These are phyloP conservation scores for Crithidia brevicula DNA, from an alignment of 208 protist species.

Conservation along the genomic window DNA sequence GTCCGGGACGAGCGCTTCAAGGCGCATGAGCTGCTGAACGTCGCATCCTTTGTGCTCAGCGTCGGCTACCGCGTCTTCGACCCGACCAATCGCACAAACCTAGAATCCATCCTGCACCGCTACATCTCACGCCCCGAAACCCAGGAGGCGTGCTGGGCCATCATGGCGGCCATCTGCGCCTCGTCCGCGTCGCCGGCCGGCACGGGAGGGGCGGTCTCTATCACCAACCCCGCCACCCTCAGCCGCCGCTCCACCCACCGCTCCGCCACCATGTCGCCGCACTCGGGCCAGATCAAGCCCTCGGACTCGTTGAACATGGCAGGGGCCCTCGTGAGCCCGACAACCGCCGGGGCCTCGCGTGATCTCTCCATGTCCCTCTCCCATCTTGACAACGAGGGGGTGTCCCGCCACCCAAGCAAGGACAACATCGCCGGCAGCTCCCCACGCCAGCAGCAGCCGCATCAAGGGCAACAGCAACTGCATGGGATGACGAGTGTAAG, in stretches of 20 bases:
- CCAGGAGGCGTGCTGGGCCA: slow-evolving; percentile 88
- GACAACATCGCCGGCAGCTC: slow-evolving; percentile 6
- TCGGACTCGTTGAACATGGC: slow-evolving; percentile 8
- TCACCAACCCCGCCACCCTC: slow-evolving; percentile 8
- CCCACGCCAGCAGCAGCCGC: not conserved
- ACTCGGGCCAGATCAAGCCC: not conserved
- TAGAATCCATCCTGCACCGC: slow-evolving; percentile 87
- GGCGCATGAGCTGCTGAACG: slow-evolving; percentile 78
- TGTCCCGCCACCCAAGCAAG: not conserved
- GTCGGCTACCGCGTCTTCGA: slow-evolving; percentile 87
- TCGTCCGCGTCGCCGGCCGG: slow-evolving; percentile 22
- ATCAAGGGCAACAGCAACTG: no score
- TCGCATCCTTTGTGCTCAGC: slow-evolving; percentile 80
- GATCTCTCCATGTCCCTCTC: slow-evolving; percentile 9
- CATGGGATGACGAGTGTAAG: not conserved
- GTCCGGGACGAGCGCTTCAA: slow-evolving; percentile 87
- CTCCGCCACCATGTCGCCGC: slow-evolving; percentile 16
- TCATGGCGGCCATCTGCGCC: slow-evolving; percentile 84
- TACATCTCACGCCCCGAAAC: slow-evolving; percentile 86
- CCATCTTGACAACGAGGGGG: not conserved
- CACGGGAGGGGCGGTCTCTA: not conserved
- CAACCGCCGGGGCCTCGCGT: slow-evolving; percentile 14
- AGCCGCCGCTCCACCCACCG: slow-evolving; percentile 13
- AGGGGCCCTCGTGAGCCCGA: slow-evolving; percentile 20
- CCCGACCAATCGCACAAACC: slow-evolving; percentile 80